Evolutionary conservation across 192 early-diverging fungal species (phyloP).

Genomic region (Podochytrium sp.): DNA sequence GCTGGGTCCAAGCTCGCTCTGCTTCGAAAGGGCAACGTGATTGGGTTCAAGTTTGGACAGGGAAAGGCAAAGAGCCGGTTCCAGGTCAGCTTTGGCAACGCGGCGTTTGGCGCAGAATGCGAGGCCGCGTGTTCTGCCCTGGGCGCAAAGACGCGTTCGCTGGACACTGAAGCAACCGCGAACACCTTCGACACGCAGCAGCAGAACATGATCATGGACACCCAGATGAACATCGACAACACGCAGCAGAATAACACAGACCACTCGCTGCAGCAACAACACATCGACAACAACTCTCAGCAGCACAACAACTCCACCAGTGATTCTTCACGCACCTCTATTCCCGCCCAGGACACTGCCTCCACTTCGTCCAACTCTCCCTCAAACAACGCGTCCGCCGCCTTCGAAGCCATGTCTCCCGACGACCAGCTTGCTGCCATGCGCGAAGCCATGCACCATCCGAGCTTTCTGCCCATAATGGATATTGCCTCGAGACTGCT

Average conservation of each 20-base stretch:
- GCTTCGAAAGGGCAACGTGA: background rate
- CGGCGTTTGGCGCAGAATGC: background rate
- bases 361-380: background rate
- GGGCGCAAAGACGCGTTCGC: background rate
- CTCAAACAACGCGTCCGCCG: too few species aligned
- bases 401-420: background rate
- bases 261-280: too few species aligned
- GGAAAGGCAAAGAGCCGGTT: background rate
- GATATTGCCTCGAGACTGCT: background rate
- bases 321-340: too few species aligned
- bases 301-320: too few species aligned
- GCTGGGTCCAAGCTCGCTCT: background rate
- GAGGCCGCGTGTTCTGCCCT: too few species aligned
- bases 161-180: background rate
- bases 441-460: too few species aligned
- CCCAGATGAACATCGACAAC: too few species aligned
- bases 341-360: too few species aligned
- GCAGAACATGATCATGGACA: too few species aligned
- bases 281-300: too few species aligned
- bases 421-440: background rate
- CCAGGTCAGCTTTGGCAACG: background rate
- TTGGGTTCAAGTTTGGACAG: slow-evolving; percentile 2
- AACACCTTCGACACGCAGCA: too few species aligned
- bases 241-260: too few species aligned
- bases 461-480: background rate